Percentiles rank a stretch among this genome's conserved stretches.
These are phyloP conservation scores for Populus hybrid DNA, from an alignment of 441 rosid species.

Conservation along the genomic window DNA sequence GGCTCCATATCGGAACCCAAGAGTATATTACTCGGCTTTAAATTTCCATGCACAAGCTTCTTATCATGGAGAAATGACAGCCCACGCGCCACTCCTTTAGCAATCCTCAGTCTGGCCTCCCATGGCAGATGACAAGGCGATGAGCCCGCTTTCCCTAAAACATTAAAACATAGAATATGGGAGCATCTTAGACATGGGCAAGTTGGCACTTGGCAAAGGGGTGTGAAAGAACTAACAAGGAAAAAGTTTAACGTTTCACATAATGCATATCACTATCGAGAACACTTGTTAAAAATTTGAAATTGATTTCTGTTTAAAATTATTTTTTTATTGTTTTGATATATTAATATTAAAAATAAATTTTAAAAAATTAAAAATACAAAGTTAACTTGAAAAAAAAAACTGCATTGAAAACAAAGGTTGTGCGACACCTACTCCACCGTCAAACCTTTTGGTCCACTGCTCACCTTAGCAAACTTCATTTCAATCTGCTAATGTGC, in stretches of 20 bases:
- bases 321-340: too few species aligned
- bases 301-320: too few species aligned
- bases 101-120: conserved; percentile 82
- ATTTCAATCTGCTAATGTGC: conserved; percentile 21
- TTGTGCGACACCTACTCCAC: conserved; percentile 54
- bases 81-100: conserved; percentile 78
- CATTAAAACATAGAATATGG: not conserved
- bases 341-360: too few species aligned
- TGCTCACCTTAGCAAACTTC: conserved; percentile 24
- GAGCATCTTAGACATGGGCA: too few species aligned
- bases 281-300: too few species aligned
- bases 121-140: conserved; percentile 72
- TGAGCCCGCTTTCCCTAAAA: conserved; percentile 63
- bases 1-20: conserved; percentile 72
- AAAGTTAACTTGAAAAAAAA: too few species aligned
- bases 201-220: too few species aligned
- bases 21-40: conserved; percentile 77
- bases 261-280: too few species aligned
- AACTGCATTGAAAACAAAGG: conserved; percentile 29
- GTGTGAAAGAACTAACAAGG: too few species aligned
- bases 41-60: conserved; percentile 79
- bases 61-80: conserved; percentile 74
- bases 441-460: conserved; percentile 25
- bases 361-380: too few species aligned
- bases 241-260: too few species aligned